phyloP scores from a whole-genome alignment of 257 asterid species.

The Capsicum rhomboideum region DNA sequence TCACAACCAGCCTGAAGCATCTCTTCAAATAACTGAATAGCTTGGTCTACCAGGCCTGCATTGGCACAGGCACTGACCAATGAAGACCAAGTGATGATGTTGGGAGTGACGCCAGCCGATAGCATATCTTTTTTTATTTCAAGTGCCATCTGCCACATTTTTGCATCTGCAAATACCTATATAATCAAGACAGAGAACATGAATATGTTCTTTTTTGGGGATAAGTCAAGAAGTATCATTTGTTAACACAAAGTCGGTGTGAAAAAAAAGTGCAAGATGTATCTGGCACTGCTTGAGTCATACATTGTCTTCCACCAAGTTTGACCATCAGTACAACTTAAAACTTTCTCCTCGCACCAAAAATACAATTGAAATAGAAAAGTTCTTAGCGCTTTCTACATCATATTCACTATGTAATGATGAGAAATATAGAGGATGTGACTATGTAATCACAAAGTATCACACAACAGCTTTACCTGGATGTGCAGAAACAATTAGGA shows the following conservation, averaged over 20 bases:
- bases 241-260: not conserved
- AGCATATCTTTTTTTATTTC: slow-evolving; percentile 80
- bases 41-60: slow-evolving; percentile 79
- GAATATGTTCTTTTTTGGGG: not conserved
- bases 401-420: not conserved
- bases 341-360: not conserved
- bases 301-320: not conserved
- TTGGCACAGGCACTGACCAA: slow-evolving; percentile 89
- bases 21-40: slow-evolving; percentile 62
- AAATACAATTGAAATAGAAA: not conserved
- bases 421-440: not conserved
- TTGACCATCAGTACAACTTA: not conserved
- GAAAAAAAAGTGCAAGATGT: not conserved
- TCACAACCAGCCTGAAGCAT: slow-evolving; percentile 76
- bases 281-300: not conserved
- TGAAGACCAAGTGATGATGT: slow-evolving; percentile 78
- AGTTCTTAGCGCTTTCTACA: not conserved
- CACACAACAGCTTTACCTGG: not conserved
- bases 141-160: slow-evolving; percentile 82
- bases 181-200: slow-evolving; percentile 18
- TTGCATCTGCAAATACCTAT: slow-evolving; percentile 96
- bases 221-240: not conserved
- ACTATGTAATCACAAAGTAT: not conserved
- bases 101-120: slow-evolving; percentile 62
- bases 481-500: not conserved